Base-by-base conservation (phyloP, 169 alveolate genomes). In the Cryptosporidium felis region DNA sequence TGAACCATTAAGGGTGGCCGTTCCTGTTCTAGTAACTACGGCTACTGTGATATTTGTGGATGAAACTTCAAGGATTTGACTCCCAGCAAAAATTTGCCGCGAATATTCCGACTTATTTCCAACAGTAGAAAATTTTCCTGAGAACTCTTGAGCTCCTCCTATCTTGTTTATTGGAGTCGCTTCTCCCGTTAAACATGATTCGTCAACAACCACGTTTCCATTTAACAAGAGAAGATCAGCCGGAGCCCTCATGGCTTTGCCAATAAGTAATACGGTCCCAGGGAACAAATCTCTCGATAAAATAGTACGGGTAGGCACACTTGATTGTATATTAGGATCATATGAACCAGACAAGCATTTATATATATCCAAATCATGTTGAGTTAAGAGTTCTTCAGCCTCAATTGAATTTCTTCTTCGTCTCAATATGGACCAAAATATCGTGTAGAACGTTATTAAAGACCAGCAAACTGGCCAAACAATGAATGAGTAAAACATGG, bases 121-220 rank as follows among this genome's bases (percentile, higher is more conserved):
- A 1, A 10, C 41, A 16, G 44, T 12, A 12, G 63, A 56, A 56
- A 56, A 56, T 28, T 56, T 42, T 12, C 45, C 26, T 21, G 63
- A 26, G n/a, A 26, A 8, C n/a, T 18, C 3, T 18, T 28, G 23
- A 1, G 6, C 23, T 38, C 5, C 46, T n/a, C 59, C 67, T 23
- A 44, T 32, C 46, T 74, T 74, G 14, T 36, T 21, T 49, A 53
- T 65, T 51, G 85, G 85, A 49, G 66, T 74, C 41, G 94, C 82
- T 80, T 93, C 96, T 0, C 96, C 97, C 9, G 96, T 93, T 42
- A 94, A 67, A 93, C 93, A 92, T 38, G 94, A 88, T 41, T 93
- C 97, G 80, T 94, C 93, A 32, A 91, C 91, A 12, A 93, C 80
- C 32, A 89, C 92, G 16, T 81, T 82, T 40, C 96, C 97, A 34